These are phyloP conservation scores for Lachnellula cervina DNA, from an alignment of 2,329 filamentous ascomycete genomes.

Conservation along the genomic window DNA sequence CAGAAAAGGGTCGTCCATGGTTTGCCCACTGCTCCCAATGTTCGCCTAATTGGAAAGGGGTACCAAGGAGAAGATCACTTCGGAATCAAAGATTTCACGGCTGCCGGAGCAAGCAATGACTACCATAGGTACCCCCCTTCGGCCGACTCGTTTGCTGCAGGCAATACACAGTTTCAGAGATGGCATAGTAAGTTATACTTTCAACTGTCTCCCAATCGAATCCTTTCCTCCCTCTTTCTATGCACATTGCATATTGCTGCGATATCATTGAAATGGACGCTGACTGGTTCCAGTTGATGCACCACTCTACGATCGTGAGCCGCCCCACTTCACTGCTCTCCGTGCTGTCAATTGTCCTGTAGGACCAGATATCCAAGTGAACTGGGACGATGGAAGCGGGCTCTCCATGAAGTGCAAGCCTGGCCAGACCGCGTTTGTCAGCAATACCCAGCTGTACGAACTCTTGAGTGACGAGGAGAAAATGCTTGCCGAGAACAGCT, in stretches of 20 bases:
- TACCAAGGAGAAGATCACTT: slow-evolving; percentile 42
- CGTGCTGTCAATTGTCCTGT: slow-evolving; percentile 37
- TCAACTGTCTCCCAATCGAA: too few relatives aligned
- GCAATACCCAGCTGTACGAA: slow-evolving; percentile 38
- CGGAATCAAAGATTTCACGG: slow-evolving; percentile 36
- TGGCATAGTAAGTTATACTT: slow-evolving; percentile 35
- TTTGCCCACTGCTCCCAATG: slow-evolving; percentile 40
- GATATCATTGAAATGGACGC: background rate
- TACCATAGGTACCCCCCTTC: slow-evolving; percentile 35
- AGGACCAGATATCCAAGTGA: slow-evolving; percentile 33
- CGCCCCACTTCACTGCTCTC: slow-evolving; percentile 40
- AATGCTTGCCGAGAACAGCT: slow-evolving; percentile 38
- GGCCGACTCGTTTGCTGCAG: slow-evolving; percentile 34
- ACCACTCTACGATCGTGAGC: slow-evolving; percentile 38
- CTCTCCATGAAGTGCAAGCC: slow-evolving; percentile 39
- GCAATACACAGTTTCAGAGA: slow-evolving; percentile 42
- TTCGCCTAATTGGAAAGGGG: slow-evolving; percentile 42
- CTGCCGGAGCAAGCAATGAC: slow-evolving; percentile 32
- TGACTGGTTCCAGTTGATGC: slow-evolving; percentile 34
- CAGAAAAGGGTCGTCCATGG: slow-evolving; percentile 32
- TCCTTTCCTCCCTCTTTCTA: background rate
- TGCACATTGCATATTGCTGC: background rate
- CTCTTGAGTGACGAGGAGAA: slow-evolving; percentile 40
- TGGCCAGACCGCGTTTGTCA: slow-evolving; percentile 41
- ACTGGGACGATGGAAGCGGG: slow-evolving; percentile 41